Evolutionary conservation across 345 rosid genomes (phyloP).

Genomic region (Eucalyptus sideroxylon): DNA sequence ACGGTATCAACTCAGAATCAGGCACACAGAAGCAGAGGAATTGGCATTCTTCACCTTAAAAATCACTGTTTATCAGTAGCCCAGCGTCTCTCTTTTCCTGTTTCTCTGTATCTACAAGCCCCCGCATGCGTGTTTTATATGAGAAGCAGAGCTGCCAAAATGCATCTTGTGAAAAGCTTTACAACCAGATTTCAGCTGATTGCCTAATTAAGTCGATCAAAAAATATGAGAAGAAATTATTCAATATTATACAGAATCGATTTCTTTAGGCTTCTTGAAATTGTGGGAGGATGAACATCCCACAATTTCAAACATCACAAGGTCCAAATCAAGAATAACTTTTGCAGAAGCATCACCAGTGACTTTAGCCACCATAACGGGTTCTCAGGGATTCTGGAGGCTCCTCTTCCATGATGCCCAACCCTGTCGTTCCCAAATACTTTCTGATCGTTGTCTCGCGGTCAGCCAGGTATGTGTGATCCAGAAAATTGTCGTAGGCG

Average conservation of each 20-base stretch:
- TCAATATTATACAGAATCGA: not conserved
- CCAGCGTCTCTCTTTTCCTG: not conserved
- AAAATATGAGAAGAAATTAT: not conserved
- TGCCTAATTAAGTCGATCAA: not conserved
- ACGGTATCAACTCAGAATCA: not conserved
- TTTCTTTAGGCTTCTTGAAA: not conserved
- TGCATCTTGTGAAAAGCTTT: not conserved
- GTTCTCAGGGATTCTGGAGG: conserved; percentile 69
- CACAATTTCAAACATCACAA: too few relatives aligned
- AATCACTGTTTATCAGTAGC: not conserved
- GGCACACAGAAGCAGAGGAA: not conserved
- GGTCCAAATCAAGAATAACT: not conserved
- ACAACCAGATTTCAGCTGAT: not conserved
- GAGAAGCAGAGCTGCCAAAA: not conserved
- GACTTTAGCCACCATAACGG: conserved; percentile 69
- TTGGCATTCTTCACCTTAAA: not conserved
- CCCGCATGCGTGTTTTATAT: accelerated
- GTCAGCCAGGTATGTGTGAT: conserved; percentile 75
- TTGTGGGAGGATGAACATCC: not conserved
- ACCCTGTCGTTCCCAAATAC: conserved; percentile 56
- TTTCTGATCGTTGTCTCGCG: conserved; percentile 52
- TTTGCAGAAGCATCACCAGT: not conserved
- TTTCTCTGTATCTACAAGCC: not conserved
- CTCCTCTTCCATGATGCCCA: conserved; percentile 86
- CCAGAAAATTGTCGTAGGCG: conserved; percentile 64